Evolutionary conservation across 257 asterid species (phyloP), one percentile per base, ranked within the genome.

Genomic region (Solanum paucissectum): DNA sequence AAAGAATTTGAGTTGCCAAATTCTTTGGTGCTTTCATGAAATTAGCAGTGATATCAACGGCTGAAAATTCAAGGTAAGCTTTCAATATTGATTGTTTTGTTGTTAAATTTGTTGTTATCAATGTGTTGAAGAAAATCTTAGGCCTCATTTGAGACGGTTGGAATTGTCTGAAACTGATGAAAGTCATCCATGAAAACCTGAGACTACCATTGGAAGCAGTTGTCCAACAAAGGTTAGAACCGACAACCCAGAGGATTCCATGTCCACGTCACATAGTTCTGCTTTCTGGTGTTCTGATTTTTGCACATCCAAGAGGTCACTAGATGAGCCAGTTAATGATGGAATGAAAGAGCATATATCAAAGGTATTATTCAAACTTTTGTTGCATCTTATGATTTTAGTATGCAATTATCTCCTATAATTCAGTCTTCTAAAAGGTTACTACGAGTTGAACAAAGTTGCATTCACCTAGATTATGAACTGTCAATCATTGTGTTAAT

Each of bases 101-200:
- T 33, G 34, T 58, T 44, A 49, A 42, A 69, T 13, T 82, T 81
- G 29, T 44, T 60, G 36, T 87, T 36, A 55, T 87, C 81, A 77
- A 88, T 89, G 69, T 87, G 38, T 32, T 88, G 74, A 87, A 87
- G 99, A 95, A 86, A 90, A 94, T 90, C 95, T 97, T 75, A 95
- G 98, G 98, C 96, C 94, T 91, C 98, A 97, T 87, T 88, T 97
- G 94, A 93, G 88, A 92, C 95, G 97, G 89, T 74, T 95, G 93
- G 96, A 97, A 38, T 87, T 97, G 94, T 86, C 84, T 55, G 98
- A 93, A 83, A 91, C 87, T 88, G 97, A 95, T 89, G 98, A 94
- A 86, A 94, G 86, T 87, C 98, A 94, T 92, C 94, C 95, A 93
- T 71, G 95, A 93, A 66, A 94, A 92, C 89, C 86, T 90, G 49